These are phyloP conservation scores for Tuber magnatum DNA, from an alignment of 495 filamentous ascomycete species.

Conservation along the genomic window DNA sequence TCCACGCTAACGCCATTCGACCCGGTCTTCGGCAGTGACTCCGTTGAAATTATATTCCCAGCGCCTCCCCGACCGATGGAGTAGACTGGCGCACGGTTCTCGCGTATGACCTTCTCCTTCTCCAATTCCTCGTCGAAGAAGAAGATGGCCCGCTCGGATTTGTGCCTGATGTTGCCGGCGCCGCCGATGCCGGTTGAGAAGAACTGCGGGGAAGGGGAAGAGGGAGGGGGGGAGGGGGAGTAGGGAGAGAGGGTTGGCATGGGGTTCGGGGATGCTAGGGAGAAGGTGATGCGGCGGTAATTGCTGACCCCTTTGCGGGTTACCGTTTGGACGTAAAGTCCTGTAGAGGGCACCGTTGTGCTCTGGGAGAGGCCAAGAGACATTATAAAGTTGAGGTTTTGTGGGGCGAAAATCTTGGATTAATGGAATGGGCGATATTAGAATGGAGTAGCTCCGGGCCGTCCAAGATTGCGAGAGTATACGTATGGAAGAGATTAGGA, in stretches of 20 bases:
- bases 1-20: not conserved
- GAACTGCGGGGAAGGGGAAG: not conserved
- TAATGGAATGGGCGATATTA: not conserved
- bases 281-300: not conserved
- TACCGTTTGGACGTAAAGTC: not conserved
- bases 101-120: not conserved
- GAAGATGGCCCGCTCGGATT: not conserved
- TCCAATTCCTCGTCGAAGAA: not conserved
- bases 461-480: not conserved
- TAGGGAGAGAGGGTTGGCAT: not conserved
- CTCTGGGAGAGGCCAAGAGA: not conserved
- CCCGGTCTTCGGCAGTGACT: not conserved
- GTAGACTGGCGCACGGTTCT: not conserved
- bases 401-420: not conserved
- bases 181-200: not conserved
- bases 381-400: not conserved
- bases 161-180: not conserved
- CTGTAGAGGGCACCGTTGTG: not conserved
- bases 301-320: not conserved
- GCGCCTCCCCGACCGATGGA: slow-evolving; percentile 1
- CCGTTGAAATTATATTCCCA: not conserved
- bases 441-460: not conserved
- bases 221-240: not conserved
- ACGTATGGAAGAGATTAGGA: not conserved
- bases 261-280: not conserved